Evolutionary conservation across 805 yeast genomes (phyloP), one percentile per base, ranked within the genome.

Genomic region (Spencermartinsiella europaea): DNA sequence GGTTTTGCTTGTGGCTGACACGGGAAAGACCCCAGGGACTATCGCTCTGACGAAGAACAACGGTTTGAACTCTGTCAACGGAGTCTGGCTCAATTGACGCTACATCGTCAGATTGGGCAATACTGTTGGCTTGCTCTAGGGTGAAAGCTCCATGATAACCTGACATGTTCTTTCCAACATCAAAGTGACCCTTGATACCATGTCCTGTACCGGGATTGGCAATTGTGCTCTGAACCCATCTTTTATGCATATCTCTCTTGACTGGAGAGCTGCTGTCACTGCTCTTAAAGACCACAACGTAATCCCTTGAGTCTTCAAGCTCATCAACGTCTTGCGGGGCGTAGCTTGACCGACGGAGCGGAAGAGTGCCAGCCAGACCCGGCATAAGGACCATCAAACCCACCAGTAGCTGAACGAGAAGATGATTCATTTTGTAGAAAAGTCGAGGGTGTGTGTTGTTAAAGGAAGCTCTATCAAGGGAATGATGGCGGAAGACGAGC

Each of bases 1-100:
- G 74, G 44, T 52, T 59, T 48, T 80, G 77, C 67, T 90, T 78
- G 70, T 88, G 95, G 21, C 95, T 85, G 50, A 89, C 79, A 73
- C 96, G 79, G 21, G 95, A 85, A 53, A 89, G 76, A 59, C 96
- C 96, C 96, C 96, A 89, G 40, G 96, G 95, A 22, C 95, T 90
- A 52, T 89, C 89, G 54, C 77, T 76, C 70, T 88, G 93, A 50
- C 35, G 46, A 37, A 78, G 75, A 51, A 80, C 77, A 44, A 80
- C 74, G 56, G 79, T 82, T 44, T 69, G 71, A 22, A 88, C 79
- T 51, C 72, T 69, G 45, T 87, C 95, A 51, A 73, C 66, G 1
- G 90, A 81, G 62, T 87, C 95, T 59, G 72, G 68, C 71, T 87
- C 96, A 50, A 87, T 53, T 52, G 72, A 71, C 22, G 76, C 76